phyloP scores from a whole-genome alignment of 352 stramenopile species.

The Pelagophyceae sp. region DNA sequence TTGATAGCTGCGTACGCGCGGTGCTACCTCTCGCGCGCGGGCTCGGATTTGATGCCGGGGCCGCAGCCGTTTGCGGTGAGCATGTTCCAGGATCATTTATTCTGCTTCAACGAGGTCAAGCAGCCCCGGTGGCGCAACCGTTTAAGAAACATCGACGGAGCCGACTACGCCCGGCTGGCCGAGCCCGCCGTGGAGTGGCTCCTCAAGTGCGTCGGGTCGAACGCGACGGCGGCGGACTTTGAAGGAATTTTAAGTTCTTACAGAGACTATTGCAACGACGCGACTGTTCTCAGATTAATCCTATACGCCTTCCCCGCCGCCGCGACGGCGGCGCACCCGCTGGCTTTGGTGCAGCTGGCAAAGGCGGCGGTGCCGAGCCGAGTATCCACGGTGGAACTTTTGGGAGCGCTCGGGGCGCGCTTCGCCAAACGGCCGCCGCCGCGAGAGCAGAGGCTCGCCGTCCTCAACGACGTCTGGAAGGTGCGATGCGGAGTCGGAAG shows the following conservation, averaged over 20 bases:
- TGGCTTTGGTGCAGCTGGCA: constrained; percentile 59
- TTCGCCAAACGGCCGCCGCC: constrained; percentile 32
- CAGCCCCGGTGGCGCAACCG: constrained; percentile 34
- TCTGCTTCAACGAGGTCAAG: constrained; percentile 62
- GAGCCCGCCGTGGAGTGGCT: constrained; percentile 74
- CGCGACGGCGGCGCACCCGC: constrained; percentile 51
- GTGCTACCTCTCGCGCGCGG: constrained; percentile 54
- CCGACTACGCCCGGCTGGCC: constrained; percentile 57
- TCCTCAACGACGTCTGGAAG: constrained; percentile 70
- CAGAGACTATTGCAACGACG: constrained; percentile 62
- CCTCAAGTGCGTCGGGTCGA: constrained; percentile 53
- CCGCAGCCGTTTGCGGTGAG: constrained; percentile 45
- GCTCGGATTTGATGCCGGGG: background rate
- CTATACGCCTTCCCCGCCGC: constrained; percentile 57
- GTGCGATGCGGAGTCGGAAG: no score
- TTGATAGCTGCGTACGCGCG: constrained; percentile 71
- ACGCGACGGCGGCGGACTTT: constrained; percentile 34
- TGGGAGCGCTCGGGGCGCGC: constrained; percentile 23
- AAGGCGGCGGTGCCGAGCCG: constrained; percentile 29
- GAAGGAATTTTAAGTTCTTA: constrained; percentile 58
- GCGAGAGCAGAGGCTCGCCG: constrained; percentile 48
- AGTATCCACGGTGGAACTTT: constrained; percentile 28
- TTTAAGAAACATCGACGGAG: background rate
- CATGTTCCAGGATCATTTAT: constrained; percentile 76
- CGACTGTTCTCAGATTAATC: constrained; percentile 76